Percentiles rank a stretch among this genome's conserved stretches.
Conservation (phyloP, 257 asterid genomes). For the Nicotiana noctiflora region DNA sequence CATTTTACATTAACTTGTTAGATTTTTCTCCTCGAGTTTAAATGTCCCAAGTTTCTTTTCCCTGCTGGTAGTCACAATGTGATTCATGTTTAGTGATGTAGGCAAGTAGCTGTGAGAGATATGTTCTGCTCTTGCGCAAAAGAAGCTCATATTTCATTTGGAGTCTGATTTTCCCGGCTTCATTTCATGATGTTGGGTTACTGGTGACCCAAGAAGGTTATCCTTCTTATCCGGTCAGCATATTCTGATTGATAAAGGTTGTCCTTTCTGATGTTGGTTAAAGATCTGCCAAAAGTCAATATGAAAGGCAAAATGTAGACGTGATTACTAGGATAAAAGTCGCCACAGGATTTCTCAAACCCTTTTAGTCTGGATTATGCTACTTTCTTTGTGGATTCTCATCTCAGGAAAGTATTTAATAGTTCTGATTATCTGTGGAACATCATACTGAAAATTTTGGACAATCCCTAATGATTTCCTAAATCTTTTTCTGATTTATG, state of each 20-base stretch:
- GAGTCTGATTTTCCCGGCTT: neutral
- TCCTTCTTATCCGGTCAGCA: neutral
- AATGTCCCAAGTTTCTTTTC: neutral
- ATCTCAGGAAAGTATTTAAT: neutral
- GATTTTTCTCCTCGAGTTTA: neutral
- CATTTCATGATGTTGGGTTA: neutral
- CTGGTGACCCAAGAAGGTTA: neutral
- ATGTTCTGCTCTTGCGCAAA: neutral
- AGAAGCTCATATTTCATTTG: neutral
- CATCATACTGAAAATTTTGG: neutral
- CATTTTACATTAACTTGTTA: neutral
- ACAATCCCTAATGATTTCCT: neutral
- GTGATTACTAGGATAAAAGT: neutral
- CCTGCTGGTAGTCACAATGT: neutral
- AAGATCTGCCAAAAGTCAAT: neutral
- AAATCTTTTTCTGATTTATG: neutral
- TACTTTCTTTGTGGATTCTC: neutral
- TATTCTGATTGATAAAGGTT: neutral
- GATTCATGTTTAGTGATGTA: neutral
- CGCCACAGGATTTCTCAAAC: neutral
- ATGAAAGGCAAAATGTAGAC: neutral
- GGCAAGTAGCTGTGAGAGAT: neutral
- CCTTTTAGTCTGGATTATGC: neutral
- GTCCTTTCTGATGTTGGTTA: neutral
- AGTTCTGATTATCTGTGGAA: neutral